Percentiles rank a stretch among this genome's conserved stretches.
phyloP scores from a whole-genome alignment of 169 alveolate genomes.

The Plasmodium reichenowi region DNA sequence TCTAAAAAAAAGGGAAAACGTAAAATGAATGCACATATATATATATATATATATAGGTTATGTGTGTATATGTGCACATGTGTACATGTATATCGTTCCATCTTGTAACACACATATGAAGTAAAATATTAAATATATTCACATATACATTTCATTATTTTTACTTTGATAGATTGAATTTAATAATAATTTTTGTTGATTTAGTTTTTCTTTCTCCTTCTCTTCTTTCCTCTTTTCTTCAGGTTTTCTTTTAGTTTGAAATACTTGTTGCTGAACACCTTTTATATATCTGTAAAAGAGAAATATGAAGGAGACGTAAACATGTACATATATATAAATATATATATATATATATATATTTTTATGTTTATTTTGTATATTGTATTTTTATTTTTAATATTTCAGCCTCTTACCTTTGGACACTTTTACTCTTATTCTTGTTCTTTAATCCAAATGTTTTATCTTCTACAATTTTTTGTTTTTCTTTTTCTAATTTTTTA shows the following conservation, averaged over 20 bases:
- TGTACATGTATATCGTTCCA: too few species aligned
- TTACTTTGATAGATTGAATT: conserved; percentile 92
- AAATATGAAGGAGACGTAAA: not conserved
- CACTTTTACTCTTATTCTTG: conserved; percentile 96
- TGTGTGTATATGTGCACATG: too few species aligned
- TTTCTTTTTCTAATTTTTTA: conserved; percentile 95
- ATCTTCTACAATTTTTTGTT: conserved; percentile 98
- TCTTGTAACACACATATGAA: too few species aligned
- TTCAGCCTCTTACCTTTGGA: conserved; percentile 92
- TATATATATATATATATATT: conserved; percentile 1
- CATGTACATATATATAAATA: not conserved
- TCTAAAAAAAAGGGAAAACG: conserved; percentile 48
- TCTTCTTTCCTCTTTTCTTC: conserved; percentile 90
- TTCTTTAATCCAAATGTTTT: conserved; percentile 99
- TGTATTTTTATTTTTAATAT: not conserved
- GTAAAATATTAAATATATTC: too few species aligned
- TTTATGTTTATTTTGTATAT: not conserved
- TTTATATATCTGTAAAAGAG: conserved; percentile 80
- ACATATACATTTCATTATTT: not conserved
- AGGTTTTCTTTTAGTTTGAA: conserved; percentile 84
- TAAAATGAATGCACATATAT: not conserved
- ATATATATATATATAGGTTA: too few species aligned
- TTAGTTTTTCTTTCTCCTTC: conserved; percentile 94
- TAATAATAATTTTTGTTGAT: conserved; percentile 94
- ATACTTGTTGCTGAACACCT: conserved; percentile 88